A percentile compares a stretch with the other conserved stretches of the same genome.
phyloP scores from a whole-genome alignment of 768 basidiomycete genomes.

The Hypsizygus marmoreus region DNA sequence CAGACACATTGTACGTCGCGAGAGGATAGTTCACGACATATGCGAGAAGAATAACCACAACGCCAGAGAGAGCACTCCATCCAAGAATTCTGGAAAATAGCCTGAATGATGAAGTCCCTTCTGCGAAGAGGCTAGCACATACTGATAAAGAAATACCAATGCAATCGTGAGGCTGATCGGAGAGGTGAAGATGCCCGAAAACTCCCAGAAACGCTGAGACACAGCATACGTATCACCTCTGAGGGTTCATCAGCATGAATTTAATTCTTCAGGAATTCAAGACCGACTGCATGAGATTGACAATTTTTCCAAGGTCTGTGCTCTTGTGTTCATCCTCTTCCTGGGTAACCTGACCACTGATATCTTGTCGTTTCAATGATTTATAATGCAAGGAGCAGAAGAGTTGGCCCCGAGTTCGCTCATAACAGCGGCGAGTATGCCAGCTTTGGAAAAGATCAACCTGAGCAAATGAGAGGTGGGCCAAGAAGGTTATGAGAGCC shows the following conservation, averaged over 20 bases:
- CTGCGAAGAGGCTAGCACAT: constrained; percentile 20
- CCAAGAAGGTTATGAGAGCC: constrained; percentile 60
- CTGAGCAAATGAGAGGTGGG: constrained; percentile 68
- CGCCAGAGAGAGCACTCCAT: constrained; percentile 76
- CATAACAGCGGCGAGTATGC: constrained; percentile 70
- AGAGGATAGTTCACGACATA: constrained; percentile 69
- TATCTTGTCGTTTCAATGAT: constrained; percentile 59
- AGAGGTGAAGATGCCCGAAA: constrained; percentile 61
- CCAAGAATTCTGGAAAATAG: constrained; percentile 58
- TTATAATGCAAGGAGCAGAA: constrained; percentile 75
- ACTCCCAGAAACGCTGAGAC: constrained; percentile 73
- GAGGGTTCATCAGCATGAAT: too few species aligned
- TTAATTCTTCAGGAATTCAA: too few species aligned
- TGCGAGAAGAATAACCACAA: constrained; percentile 61
- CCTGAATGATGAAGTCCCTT: constrained; percentile 5
- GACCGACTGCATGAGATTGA: constrained; percentile 73
- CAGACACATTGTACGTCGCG: constrained; percentile 64
- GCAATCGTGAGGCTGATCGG: constrained; percentile 69
- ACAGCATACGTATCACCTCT: constrained; percentile 75
- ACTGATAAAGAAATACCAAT: constrained; percentile 73
- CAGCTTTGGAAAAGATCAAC: constrained; percentile 64
- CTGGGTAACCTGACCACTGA: constrained; percentile 46
- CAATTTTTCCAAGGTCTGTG: constrained; percentile 70
- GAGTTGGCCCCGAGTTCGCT: constrained; percentile 69
- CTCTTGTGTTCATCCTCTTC: constrained; percentile 39